These are phyloP conservation scores for Pilasporangium apinafurcum DNA, from an alignment of 352 stramenopile genomes.

Conservation along the genomic window DNA sequence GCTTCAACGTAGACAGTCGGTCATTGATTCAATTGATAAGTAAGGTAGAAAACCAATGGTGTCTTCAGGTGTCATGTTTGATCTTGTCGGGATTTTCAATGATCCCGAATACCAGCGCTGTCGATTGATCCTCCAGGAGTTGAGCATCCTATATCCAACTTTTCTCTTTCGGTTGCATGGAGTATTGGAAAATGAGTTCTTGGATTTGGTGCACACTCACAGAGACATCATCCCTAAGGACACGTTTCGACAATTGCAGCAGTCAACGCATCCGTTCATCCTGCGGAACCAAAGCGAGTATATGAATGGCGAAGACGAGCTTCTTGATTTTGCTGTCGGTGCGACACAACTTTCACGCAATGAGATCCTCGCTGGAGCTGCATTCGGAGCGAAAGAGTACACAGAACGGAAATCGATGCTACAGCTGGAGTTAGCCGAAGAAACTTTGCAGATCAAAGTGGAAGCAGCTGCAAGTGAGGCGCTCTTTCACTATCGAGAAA, in stretches of 20 bases:
- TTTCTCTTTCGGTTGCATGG: constrained; percentile 45
- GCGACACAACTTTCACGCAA: constrained; percentile 39
- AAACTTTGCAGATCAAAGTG: constrained; percentile 35
- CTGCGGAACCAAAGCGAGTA: constrained; percentile 42
- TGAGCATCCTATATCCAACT: constrained; percentile 38
- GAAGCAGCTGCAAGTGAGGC: constrained; percentile 36
- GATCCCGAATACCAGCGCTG: constrained; percentile 62
- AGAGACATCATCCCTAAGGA: constrained; percentile 21
- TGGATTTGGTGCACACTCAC: constrained; percentile 26
- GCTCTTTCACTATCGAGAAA: constrained; percentile 29
- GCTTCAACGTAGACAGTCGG: too few species aligned
- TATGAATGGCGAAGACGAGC: constrained; percentile 44
- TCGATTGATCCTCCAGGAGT: constrained; percentile 47
- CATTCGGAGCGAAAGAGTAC: constrained; percentile 27
- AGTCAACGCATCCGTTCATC: constrained; percentile 32
- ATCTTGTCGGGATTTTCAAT: constrained; percentile 47
- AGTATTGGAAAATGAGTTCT: constrained; percentile 46
- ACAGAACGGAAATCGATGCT: too few species aligned
- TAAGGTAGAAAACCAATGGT: neutral
- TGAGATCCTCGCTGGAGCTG: constrained; percentile 46
- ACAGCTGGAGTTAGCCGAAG: constrained; percentile 37
- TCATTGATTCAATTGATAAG: too few species aligned
- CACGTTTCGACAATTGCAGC: constrained; percentile 16
- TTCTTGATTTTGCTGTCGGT: constrained; percentile 47
- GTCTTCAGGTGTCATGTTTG: constrained; percentile 23